Base-by-base conservation (phyloP, 257 asterid species). In the Nicotiana otophora region DNA sequence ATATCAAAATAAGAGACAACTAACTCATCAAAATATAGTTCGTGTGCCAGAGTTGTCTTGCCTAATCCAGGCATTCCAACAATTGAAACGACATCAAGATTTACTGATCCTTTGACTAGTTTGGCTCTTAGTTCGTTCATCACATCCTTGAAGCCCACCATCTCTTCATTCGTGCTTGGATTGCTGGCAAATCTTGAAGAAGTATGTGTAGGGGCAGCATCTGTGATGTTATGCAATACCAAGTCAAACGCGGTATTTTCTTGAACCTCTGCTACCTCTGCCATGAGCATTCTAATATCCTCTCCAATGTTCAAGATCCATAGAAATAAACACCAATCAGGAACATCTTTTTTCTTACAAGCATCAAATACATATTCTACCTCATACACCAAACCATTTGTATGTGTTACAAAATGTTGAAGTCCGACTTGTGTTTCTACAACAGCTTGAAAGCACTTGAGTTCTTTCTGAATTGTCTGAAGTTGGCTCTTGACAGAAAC, bases 111-210 rank as follows among this genome's bases (percentile, higher is more conserved):
- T n/a, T 82, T 85, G 0, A 10, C 81, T 63, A 90, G 86, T 46
- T 83, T 84, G 16, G 57, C 85, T 53, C 78, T 78, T 33, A 90
- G 14, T 33, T 23, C 82, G 6, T 23, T 66, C 1, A 86, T 87
- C 83, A 87, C 93, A 48, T 90, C 93, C 12, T 87, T 89, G 33
- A 90, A 88, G 80, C 90, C 93, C 4, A 88, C 90, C 10, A 90
- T 79, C 20, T 81, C 83, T 12, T 88, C 85, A 65, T 86, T 51
- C 42, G 16, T 75, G 26, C 28, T 26, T 51, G 63, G 42, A 51
- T 23, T 15, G 26, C 16, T 15, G 2, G 28, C 1, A 7, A 19
- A 48, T 75, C 11, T 10, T 15, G 79, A 72, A 12, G 61, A 46
- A 11, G 16, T n/a, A 72, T 14, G 79, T 20, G 61, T n/a, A 6